phyloP scores from a whole-genome alignment of 805 yeast genomes.

The Candida quercuum region DNA sequence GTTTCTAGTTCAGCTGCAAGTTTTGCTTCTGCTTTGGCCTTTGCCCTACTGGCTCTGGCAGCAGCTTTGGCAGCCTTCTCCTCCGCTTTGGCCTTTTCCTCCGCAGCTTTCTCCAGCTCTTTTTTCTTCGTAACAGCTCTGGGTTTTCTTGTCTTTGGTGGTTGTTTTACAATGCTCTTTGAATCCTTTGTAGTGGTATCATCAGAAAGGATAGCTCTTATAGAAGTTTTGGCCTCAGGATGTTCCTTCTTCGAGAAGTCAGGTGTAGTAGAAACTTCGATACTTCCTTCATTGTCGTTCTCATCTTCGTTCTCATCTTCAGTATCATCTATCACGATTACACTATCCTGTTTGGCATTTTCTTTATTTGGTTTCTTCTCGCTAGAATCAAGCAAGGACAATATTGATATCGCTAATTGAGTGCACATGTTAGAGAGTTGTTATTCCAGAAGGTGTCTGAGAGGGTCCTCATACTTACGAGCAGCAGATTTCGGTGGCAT shows the following conservation, averaged over 20 bases:
- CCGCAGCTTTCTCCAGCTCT: neutral
- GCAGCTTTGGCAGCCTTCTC: slow-evolving; percentile 6
- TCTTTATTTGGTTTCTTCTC: neutral
- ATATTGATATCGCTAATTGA: neutral
- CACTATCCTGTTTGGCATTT: neutral
- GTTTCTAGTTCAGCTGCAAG: too few relatives aligned
- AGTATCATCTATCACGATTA: slow-evolving; percentile 1
- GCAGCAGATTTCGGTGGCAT: neutral
- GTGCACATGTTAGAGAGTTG: too few relatives aligned
- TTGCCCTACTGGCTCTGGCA: slow-evolving; percentile 5
- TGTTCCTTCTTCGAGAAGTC: neutral
- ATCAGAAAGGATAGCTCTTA: neutral
- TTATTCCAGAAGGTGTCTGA: too few relatives aligned
- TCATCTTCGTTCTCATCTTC: neutral
- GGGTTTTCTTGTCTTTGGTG: slow-evolving; percentile 3
- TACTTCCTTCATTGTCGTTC: neutral
- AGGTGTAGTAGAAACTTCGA: neutral
- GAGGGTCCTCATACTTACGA: neutral
- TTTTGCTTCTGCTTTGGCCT: too few relatives aligned
- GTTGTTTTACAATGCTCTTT: neutral
- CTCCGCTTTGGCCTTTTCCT: slow-evolving; percentile 1
- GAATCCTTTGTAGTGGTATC: neutral
- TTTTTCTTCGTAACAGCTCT: slow-evolving; percentile 4
- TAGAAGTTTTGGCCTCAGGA: neutral
- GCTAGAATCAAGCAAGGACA: neutral